Base-by-base conservation (phyloP, 768 basidiomycete genomes). In the Tephrocybe sp. region DNA sequence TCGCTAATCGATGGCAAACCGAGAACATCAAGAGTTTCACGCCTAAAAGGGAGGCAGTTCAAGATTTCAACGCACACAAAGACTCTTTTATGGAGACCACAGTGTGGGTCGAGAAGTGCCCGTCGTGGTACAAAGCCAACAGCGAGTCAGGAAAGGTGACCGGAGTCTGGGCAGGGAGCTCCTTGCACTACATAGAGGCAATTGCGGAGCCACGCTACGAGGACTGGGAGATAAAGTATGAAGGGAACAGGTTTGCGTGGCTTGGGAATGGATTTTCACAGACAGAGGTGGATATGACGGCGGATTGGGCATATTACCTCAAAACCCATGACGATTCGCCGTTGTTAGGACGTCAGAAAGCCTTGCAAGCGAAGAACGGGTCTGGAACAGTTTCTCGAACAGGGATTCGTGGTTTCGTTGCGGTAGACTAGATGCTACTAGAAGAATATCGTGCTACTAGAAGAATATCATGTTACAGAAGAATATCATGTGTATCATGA, bases 151-250 rank as follows among this genome's bases (percentile, higher is more conserved):
- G 65, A 1, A 66, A 65, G 37, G 60, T 69, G 9, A 66, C 59
- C 8, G 69, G 63, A 1, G 42, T 68, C 19, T 70, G 69, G 69
- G 60, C 65, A 2, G 69, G 68, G 22, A 71, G 69, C 49, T 64
- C 67, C n/a, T 41, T 69, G 43, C 69, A 71, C 46, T 71, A 69
- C 34, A 54, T 69, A 30, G 68, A 70, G 45, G 60, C 64, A 7
- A 57, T 69, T 11, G 55, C 52, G 6, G 61, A 69, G 4, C 63
- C 64, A 12, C 61, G 68, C 6, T 71, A 64, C 42, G 69, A 69
- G 9, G 66, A 69, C 42, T 71, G 69, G 68, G 57, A 65, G 31
- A 59, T 71, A 47, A 61, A 52, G 30, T 69, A 69, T 41, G 52
- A 50, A 10, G 68, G 66, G 2, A 71, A 69, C 37, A 59, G 66